Conservation (phyloP, 805 yeast species). For the Candida alai region DNA sequence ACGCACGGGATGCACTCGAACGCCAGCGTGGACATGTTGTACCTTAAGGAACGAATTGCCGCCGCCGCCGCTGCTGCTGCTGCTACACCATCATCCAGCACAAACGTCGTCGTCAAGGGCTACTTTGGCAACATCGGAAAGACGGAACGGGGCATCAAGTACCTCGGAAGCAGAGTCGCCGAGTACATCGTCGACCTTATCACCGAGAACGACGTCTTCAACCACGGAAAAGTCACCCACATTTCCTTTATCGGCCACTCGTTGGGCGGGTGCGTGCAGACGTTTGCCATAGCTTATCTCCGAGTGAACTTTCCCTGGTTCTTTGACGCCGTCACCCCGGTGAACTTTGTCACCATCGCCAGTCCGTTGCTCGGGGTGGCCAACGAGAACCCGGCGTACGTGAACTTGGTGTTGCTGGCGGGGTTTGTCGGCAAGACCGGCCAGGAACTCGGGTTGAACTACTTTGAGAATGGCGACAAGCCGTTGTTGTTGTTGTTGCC, state of each 20-base stretch:
- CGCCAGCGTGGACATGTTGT: constrained; percentile 85
- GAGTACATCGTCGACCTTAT: constrained; percentile 60
- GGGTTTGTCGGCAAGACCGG: constrained; percentile 95
- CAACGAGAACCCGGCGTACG: constrained; percentile 82
- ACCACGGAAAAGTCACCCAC: constrained; percentile 42
- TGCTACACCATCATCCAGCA: constrained; percentile 29
- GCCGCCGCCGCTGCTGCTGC: constrained; percentile 13
- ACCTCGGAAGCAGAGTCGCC: constrained; percentile 77
- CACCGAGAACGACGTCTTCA: constrained; percentile 36
- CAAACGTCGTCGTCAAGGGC: constrained; percentile 78
- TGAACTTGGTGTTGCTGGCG: constrained; percentile 76
- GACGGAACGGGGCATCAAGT: constrained; percentile 85
- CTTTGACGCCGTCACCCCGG: constrained; percentile 62
- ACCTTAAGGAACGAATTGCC: constrained; percentile 77
- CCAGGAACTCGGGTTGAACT: constrained; percentile 73
- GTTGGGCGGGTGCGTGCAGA: constrained; percentile 87
- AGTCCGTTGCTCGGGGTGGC: constrained; percentile 86
- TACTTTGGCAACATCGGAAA: constrained; percentile 79
- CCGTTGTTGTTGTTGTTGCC: constrained; percentile 79
- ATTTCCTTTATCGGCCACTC: constrained; percentile 93
- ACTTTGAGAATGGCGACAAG: constrained; percentile 37
- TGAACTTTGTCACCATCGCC: constrained; percentile 79
- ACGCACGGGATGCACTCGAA: constrained; percentile 95
- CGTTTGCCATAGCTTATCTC: constrained; percentile 84
- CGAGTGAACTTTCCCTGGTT: constrained; percentile 65